Base-by-base conservation (phyloP, 768 basidiomycete species). In the Lyophyllum shimeji region DNA sequence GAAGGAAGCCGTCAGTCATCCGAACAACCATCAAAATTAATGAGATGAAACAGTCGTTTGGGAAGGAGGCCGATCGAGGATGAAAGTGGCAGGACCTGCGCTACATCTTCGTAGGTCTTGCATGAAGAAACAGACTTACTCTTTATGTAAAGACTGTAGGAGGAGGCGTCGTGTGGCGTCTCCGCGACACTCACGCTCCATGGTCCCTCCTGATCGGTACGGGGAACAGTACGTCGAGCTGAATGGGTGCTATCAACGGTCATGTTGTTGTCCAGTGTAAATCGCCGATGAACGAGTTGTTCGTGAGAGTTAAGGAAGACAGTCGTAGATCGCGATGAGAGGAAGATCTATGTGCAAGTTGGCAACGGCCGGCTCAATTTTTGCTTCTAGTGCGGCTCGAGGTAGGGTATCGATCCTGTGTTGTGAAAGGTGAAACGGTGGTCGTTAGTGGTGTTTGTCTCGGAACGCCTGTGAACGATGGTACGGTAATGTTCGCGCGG, bases 171-270 rank as follows among this genome's bases (percentile, higher is more conserved):
- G 69, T 90, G 82, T 21, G 89, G 89, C 50, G 84, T 87, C 76
- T 93, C 90, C 60, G 93, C 93, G 60, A 93, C 90, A 69, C 89
- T 90, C 67, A 95, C 84, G 65, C 84, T 85, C 93, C 93, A 95
- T 21, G 85, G 90, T 13, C 89, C 90, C 65, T 91, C 89, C 71
- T 90, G 84, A 69, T 92, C 89, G 59, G 86, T 78, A 46, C 89
- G 82, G 31, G 84, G 77, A 42, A 79, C 81, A 54, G 72, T 79
- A 66, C 81, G 76, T 61, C 80, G 75, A 46, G 65, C 57, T 43
- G 72, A 55, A 49, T 59, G 56, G 43, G 61, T 56, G 50, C 58
- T 56, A 43, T 63, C 59, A 34, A 61, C 52, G 31, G 61, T 60
- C 63, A 61, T 62, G 29, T 55, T 60, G 65, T 66, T 67, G 68